phyloP scores from a whole-genome alignment of 768 basidiomycete genomes.

The Xanthoconium purpureum region DNA sequence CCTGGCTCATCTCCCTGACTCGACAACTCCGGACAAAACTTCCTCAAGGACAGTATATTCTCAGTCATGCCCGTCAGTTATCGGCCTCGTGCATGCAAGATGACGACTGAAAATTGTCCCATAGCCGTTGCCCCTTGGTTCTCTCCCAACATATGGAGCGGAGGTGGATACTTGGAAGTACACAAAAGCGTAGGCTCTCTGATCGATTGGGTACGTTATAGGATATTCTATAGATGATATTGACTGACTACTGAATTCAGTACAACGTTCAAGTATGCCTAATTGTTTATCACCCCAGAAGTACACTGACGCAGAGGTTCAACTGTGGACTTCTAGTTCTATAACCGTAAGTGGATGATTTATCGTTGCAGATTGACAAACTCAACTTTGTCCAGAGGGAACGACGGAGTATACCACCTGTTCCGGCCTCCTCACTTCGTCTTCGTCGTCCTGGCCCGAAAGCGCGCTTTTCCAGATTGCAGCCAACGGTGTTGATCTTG shows the following conservation, averaged over 20 bases:
- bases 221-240: background rate
- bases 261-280: conserved; percentile 39
- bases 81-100: no score
- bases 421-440: conserved; percentile 40
- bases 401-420: conserved; percentile 65
- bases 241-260: conserved; percentile 15
- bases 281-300: background rate
- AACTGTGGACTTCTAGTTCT: conserved; percentile 8
- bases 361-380: conserved; percentile 26
- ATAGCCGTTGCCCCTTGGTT: conserved; percentile 46
- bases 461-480: conserved; percentile 51
- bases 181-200: conserved; percentile 37
- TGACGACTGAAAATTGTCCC: background rate
- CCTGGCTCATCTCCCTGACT: conserved; percentile 32
- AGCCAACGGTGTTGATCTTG: conserved; percentile 38
- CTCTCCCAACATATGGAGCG: conserved; percentile 30
- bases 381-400: conserved; percentile 35
- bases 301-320: background rate
- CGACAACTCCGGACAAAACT: conserved; percentile 28
- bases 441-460: conserved; percentile 57
- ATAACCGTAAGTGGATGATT: conserved; percentile 19
- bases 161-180: conserved; percentile 40
- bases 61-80: conserved; percentile 26
- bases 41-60: conserved; percentile 29
- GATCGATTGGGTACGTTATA: conserved; percentile 41